phyloP scores from a whole-genome alignment of 2,329 filamentous ascomycete genomes.

The Penicillium sumatraense region DNA sequence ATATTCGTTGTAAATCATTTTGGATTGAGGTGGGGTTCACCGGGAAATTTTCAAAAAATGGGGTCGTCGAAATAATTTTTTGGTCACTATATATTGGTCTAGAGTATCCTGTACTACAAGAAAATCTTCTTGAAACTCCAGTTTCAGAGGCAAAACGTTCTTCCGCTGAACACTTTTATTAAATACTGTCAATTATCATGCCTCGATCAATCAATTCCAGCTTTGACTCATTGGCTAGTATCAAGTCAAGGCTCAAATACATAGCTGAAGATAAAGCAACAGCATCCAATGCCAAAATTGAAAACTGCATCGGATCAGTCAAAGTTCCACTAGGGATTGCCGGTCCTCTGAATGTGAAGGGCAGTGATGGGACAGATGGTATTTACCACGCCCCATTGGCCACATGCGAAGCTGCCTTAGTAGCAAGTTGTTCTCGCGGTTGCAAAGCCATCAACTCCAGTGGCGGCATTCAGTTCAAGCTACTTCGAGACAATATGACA shows the following conservation, averaged over 20 bases:
- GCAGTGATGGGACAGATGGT: not conserved
- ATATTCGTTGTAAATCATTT: no score
- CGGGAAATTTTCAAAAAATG: no score
- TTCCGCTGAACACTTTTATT: no score
- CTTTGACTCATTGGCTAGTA: not conserved
- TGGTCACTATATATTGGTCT: no score
- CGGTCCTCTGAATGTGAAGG: not conserved
- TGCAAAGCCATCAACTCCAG: constrained; percentile 31
- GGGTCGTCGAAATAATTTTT: no score
- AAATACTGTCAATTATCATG: no score
- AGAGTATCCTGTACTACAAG: no score
- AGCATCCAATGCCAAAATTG: not conserved
- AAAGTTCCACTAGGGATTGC: constrained; percentile 1
- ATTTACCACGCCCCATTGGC: constrained; percentile 32
- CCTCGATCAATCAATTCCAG: no score
- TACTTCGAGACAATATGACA: constrained; percentile 26
- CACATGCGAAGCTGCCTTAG: constrained; percentile 32
- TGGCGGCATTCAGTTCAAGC: constrained; percentile 20
- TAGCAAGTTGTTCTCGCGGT: constrained; percentile 36
- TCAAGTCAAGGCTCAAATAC: constrained; percentile 3
- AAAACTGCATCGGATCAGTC: constrained; percentile 4
- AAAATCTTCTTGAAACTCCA: no score
- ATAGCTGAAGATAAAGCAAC: not conserved
- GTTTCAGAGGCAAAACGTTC: no score
- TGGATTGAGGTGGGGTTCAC: no score